Percentiles rank a stretch among this genome's conserved stretches.
Conservation (phyloP, 2,329 filamentous ascomycete genomes). For the Fusarium sulawesiense region DNA sequence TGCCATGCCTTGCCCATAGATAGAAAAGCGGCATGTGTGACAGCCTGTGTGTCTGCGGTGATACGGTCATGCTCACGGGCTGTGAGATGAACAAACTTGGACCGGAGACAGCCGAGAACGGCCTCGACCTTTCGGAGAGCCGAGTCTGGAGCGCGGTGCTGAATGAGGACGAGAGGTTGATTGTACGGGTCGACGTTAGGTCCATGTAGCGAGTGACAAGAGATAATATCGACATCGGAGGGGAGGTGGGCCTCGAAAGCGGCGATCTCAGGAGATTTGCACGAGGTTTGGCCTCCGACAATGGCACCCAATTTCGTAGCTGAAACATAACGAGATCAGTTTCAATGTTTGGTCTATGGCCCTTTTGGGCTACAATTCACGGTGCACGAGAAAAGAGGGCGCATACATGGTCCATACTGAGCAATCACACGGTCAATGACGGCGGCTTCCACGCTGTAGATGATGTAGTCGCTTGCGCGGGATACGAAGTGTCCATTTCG, state of each 20-base stretch:
- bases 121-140: conserved; percentile 82
- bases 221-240: conserved; percentile 89
- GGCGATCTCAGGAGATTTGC: conserved; percentile 94
- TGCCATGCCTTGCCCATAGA: conserved; percentile 99
- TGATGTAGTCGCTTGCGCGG: conserved; percentile 96
- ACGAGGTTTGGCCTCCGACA: conserved; percentile 97
- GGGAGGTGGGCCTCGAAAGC: conserved; percentile 93
- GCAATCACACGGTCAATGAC: conserved; percentile 88
- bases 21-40: conserved; percentile 96
- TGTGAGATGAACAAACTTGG: conserved; percentile 87
- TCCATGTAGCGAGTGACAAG: conserved; percentile 95
- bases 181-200: conserved; percentile 88
- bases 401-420: conserved; percentile 88
- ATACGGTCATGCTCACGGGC: conserved; percentile 94
- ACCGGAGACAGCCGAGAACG: conserved; percentile 84
- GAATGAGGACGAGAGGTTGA: conserved; percentile 92
- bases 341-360: neutral
- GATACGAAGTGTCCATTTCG: conserved; percentile 96
- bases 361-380: conserved; percentile 13
- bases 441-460: conserved; percentile 97
- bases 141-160: conserved; percentile 84
- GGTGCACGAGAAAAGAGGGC: conserved; percentile 20
- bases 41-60: conserved; percentile 97
- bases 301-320: conserved; percentile 96
- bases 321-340: conserved; percentile 53